Evolutionary conservation across 2,329 filamentous ascomycete species (phyloP).

Genomic region (Dactylellina drechsleri): DNA sequence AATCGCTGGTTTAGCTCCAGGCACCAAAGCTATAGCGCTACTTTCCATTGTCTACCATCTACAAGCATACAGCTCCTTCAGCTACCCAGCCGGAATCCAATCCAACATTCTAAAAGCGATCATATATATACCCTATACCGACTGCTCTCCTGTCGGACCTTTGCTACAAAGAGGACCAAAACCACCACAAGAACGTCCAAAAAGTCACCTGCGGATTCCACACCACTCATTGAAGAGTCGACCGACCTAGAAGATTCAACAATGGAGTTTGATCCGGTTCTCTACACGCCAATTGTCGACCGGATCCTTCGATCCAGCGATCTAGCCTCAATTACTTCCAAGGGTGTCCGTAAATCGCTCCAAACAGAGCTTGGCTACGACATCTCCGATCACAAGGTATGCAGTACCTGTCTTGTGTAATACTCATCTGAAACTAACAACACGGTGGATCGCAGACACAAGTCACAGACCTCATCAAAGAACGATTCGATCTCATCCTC

Average conservation of each 20-base stretch:
- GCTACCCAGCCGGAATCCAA: background rate
- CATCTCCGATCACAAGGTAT: slow-evolving; percentile 70
- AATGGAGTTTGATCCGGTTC: slow-evolving; percentile 54
- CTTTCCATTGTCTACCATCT: slow-evolving; percentile 25
- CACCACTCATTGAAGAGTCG: slow-evolving; percentile 8
- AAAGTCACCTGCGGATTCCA: slow-evolving; percentile 8
- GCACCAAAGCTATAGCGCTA: slow-evolving; percentile 36
- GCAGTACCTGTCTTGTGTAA: slow-evolving; percentile 21
- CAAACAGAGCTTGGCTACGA: slow-evolving; percentile 69
- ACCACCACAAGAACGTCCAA: background rate
- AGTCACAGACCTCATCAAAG: slow-evolving; percentile 77
- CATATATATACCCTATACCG: slow-evolving; percentile 21
- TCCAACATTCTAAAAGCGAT: slow-evolving; percentile 11
- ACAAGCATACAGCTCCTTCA: slow-evolving; percentile 10
- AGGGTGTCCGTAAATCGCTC: slow-evolving; percentile 70
- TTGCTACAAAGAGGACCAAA: slow-evolving; percentile 21
- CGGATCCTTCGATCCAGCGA: slow-evolving; percentile 69
- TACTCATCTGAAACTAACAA: slow-evolving; percentile 2
- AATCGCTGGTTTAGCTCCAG: slow-evolving; percentile 10
- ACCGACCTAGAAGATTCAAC: slow-evolving; percentile 20
- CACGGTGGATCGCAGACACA: slow-evolving; percentile 66
- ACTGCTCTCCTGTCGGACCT: slow-evolving; percentile 31
- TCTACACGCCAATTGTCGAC: slow-evolving; percentile 71
- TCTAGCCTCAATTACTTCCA: slow-evolving; percentile 72
- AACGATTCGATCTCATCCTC: slow-evolving; percentile 77